Conservation (phyloP, 257 asterid species). For the Nicotiana attenuata region DNA sequence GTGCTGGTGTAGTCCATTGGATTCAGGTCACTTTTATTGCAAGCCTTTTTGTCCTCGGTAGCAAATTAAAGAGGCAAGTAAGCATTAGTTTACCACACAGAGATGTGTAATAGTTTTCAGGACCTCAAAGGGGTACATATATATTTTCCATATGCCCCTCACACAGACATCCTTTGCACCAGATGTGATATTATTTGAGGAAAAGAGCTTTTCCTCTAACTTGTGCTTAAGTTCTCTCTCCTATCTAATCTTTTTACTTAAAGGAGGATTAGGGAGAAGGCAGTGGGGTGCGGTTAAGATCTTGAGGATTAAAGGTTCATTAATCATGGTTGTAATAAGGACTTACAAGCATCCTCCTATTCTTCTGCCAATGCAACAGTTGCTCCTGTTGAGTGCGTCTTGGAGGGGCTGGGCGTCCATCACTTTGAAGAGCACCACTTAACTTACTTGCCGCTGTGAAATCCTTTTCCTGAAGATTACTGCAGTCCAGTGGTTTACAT, state of each 20-base stretch:
- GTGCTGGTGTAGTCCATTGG: neutral
- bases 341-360: slow-evolving; percentile 94
- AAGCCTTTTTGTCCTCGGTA: neutral
- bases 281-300: neutral
- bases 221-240: slow-evolving; percentile 6
- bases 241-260: neutral
- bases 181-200: neutral
- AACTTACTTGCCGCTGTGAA: slow-evolving; percentile 60
- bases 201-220: slow-evolving; percentile 1
- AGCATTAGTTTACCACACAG: neutral
- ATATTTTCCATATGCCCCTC: neutral
- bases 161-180: neutral
- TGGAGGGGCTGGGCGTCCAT: slow-evolving; percentile 85
- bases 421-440: slow-evolving; percentile 84
- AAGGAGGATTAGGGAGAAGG: neutral
- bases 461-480: slow-evolving; percentile 88
- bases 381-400: slow-evolving; percentile 97
- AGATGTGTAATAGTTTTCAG: neutral
- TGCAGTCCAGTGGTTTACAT: slow-evolving; percentile 95
- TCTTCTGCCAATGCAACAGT: slow-evolving; percentile 88
- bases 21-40: neutral
- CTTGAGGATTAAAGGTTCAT: neutral
- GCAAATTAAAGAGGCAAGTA: neutral
- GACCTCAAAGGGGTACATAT: neutral
- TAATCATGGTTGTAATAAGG: neutral